Base-by-base conservation (phyloP, 108 stramenopile species). In the Epipyxis sp. region DNA sequence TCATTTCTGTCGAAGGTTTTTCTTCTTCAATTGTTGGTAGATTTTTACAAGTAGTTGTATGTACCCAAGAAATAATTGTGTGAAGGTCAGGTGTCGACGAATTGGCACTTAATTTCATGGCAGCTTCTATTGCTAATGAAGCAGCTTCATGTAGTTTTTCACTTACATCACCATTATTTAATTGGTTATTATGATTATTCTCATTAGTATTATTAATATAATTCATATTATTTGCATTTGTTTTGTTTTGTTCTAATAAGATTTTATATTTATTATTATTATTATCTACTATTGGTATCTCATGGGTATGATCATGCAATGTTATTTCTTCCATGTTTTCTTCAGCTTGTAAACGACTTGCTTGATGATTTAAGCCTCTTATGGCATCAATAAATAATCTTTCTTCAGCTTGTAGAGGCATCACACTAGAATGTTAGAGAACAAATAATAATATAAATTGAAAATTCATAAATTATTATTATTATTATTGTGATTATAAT, bases 321-420 rank as follows among this genome's bases (percentile, higher is more conserved):
- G 3, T 16, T 32, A 32, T 10, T 13, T 29, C 27, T 13, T 13
- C 61, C 34, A 32, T 16, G 35, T 32, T 3, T 65, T 74, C 71
- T 57, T 74, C 71, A 13, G 46, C 50, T 25, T 74, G 71, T 29
- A 74, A 27, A 20, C 50, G 71, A 39, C 71, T 77, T 1, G 80
- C 80, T 58, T 81, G 71, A 40, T 59, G 34, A 35, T 81, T 81
- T 37, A 81, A 35, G 40, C 34, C 67, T 37, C 82, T 77, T 0
- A 83, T 83, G 42, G 69, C 78, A 32, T 83, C 82, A 1, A 83
- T 78, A 74, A 83, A 83, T 35, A 83, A 68, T 61, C 67, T 67
- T 77, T 83, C 82, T 34, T 83, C 82, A 0, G 42, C 76, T 30
- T 68, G 59, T 59, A 77, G 37, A 3, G 80, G 76, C 41, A 71